Evolutionary conservation across 257 asterid genomes (phyloP), one percentile per base, ranked within the genome.

Genomic region (Solanum paucissectum): DNA sequence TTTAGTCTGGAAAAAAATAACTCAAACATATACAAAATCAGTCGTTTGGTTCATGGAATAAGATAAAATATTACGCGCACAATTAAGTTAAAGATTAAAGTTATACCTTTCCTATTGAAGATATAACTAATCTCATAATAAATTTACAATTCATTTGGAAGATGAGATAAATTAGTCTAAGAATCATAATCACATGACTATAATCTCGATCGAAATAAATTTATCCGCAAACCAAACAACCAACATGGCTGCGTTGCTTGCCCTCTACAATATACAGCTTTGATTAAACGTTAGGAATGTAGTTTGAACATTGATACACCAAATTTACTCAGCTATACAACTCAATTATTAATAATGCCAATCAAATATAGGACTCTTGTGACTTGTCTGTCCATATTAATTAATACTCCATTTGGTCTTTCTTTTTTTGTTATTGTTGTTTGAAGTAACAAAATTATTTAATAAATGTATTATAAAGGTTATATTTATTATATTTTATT

Each of bases 281-380:
- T 79, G 64, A 79, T 79, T 79, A 18, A 79, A 79, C 14, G 14
- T 23, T 44, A 81, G 85, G 85, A 81, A 46, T 46, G 68, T 81
- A 81, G 68, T 81, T 46, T 81, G 5, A 81, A 46, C 42, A 81
- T 46, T 81, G 36, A 79, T 79, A 79, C 85, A 42, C 66, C 66
- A 44, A 44, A 40, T 42, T 64, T 21, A 75, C 21, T 75, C 34
- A 49, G 58, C 58, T 49, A 49, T 49, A 49, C n/a, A 8, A 55
- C 9, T 55, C 64, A 55, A 55, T 55, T 55, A 20, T 55, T 55
- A 55, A 55, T 55, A 55, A 55, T 7, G 64, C 2, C 27, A 68
- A 68, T 14, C 10, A 68, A 68, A 68, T 68, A 66, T 58, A 58
- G 66, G 25, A 58, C 66, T 58, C 25, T 58, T 29, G 29, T 29